Evolutionary conservation across 2,329 filamentous ascomycete genomes (phyloP).

Genomic region (Tolypocladium tropicale): DNA sequence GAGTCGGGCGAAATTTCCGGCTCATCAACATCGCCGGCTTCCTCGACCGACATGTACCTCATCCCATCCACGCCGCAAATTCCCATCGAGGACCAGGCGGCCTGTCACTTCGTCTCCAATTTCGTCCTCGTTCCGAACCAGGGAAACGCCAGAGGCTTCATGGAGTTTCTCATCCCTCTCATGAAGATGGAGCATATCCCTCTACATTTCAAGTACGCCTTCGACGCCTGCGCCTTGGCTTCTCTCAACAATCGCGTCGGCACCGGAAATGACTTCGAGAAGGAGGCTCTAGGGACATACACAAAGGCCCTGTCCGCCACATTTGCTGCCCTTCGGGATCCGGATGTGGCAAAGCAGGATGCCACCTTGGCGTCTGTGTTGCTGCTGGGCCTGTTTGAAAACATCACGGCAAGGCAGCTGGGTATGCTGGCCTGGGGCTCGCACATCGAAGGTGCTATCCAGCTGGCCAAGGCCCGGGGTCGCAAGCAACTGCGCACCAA

Average conservation of each 20-base stretch:
- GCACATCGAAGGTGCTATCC: constrained; percentile 54
- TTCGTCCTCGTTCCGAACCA: constrained; percentile 45
- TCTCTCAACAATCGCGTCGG: constrained; percentile 42
- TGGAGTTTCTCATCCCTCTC: constrained; percentile 49
- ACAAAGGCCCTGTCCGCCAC: constrained; percentile 42
- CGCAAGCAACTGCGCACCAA: constrained; percentile 43
- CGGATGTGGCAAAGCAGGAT: constrained; percentile 39
- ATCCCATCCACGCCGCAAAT: constrained; percentile 26
- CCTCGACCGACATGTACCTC: constrained; percentile 4
- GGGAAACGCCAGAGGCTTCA: constrained; percentile 41
- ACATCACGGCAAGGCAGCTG: constrained; percentile 43
- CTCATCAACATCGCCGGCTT: constrained; percentile 7
- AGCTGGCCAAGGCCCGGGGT: constrained; percentile 47
- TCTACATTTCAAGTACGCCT: constrained; percentile 43
- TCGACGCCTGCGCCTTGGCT: constrained; percentile 49
- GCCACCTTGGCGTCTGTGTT: constrained; percentile 49
- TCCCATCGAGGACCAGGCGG: constrained; percentile 43
- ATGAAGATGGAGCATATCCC: constrained; percentile 32
- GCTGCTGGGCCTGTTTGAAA: constrained; percentile 51
- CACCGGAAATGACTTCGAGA: constrained; percentile 20
- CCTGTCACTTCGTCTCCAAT: constrained; percentile 51
- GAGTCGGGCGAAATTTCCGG: constrained; percentile 7
- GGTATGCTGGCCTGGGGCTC: constrained; percentile 51
- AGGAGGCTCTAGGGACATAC: constrained; percentile 40
- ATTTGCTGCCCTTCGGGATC: constrained; percentile 41